Base-by-base conservation (phyloP, 495 filamentous ascomycete genomes). In the Neurospora sp. region DNA sequence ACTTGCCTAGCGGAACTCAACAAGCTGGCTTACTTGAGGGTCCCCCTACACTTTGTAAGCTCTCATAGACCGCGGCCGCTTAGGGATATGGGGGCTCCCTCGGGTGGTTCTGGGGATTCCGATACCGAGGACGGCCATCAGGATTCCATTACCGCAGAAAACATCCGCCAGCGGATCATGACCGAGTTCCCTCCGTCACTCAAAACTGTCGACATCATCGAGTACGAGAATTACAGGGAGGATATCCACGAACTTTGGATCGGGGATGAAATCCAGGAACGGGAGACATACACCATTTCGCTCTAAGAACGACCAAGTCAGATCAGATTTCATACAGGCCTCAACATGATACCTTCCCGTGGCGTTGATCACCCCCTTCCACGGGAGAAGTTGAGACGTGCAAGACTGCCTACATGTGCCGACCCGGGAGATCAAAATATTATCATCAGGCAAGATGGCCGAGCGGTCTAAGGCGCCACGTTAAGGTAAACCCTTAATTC, bases 221-320 rank as follows among this genome's bases (percentile, higher is more conserved):
- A 59, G 20, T 27, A 54, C 8, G 46, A 12, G 10, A 59, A 27
- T 59, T 20, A 48, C 44, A 20, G 1, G 18, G n/a, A 9, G 1
- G 0, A n/a, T n/a, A 0, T n/a, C 2, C n/a, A n/a, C n/a, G 1
- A 0, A 18, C 4, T n/a, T 2, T 44, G 6, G 16, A 0, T 20
- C 8, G 18, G 5, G 44, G 18, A 31, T 31, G 2, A 2, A 2
- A 31, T 31, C 31, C 1, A 31, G 31, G 31, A 2, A 31, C 31
- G 31, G 31, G 31, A 31, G 31, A 2, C 31, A 2, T 31, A 31
- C 31, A 31, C 1, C 31, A 31, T 31, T 2, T 1, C 3, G 31
- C 31, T 31, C 31, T 31, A 31, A 31, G 31, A 31, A 2, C 6
- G 18, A 18, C 18, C 31, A 42, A 42, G 39, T 42, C 44, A 46